Percentiles rank a stretch among this genome's conserved stretches.
These are phyloP conservation scores for Tubosaeta sp. DNA, from an alignment of 768 basidiomycete genomes.

Conservation along the genomic window DNA sequence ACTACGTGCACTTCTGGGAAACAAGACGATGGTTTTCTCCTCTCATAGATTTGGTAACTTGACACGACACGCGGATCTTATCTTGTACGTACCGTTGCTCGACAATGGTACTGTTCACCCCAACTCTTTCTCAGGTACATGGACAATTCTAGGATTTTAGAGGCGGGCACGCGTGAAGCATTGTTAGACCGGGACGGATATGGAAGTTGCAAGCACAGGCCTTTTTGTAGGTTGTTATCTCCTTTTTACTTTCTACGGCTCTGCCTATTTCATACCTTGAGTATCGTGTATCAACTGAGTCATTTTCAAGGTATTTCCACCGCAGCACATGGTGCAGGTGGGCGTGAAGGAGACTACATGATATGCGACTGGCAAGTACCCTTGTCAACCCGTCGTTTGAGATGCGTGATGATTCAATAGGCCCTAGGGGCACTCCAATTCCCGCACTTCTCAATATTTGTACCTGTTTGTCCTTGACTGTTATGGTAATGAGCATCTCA, in stretches of 20 bases:
- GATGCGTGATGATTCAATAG: too few species aligned
- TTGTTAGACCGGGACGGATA: conserved; percentile 50
- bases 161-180: conserved; percentile 63
- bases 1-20: conserved; percentile 59
- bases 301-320: too few species aligned
- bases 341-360: too few species aligned
- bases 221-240: conserved; percentile 40
- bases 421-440: too few species aligned
- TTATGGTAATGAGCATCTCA: too few species aligned
- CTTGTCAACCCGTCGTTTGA: too few species aligned
- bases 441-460: too few species aligned
- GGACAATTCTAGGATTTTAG: conserved; percentile 55
- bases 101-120: too few species aligned
- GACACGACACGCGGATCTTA: conserved; percentile 67
- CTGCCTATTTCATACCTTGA: not conserved
- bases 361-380: too few species aligned
- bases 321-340: too few species aligned
- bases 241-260: not conserved
- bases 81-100: conserved; percentile 42
- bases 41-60: conserved; percentile 61
- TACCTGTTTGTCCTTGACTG: too few species aligned
- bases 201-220: conserved; percentile 74
- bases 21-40: conserved; percentile 81
- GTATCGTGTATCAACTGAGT: too few species aligned
- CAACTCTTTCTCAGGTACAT: conserved; percentile 50